Base-by-base conservation (phyloP, 768 basidiomycete species). In the Gloeophyllum trabeum region DNA sequence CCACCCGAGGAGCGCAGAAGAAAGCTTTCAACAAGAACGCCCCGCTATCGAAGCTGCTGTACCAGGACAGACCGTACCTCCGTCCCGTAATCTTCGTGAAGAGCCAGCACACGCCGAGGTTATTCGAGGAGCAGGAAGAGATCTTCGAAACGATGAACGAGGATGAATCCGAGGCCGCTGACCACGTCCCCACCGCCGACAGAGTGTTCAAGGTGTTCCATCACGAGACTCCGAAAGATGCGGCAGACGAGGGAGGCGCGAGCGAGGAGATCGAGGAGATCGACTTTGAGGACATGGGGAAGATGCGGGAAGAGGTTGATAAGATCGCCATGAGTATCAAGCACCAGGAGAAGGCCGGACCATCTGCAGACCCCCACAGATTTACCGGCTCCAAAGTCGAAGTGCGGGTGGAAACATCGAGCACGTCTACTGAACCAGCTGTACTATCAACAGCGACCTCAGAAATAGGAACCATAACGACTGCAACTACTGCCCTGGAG, bases 71-170 rank as follows among this genome's bases (percentile, higher is more conserved):
- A 22, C 83, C 81, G 1, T 61, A 76, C 0, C 63, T 88, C 14
- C 64, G 65, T n/a, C 86, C 85, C 0, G 62, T 90, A 48, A 60
- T 61, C 10, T 89, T 90, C 48, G 82, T 89, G 10, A 75, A 65
- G 14, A 75, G 81, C 0, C 63, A 67, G 7, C 40, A 68, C 34
- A 74, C 71, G 2, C 61, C 71, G 41, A 57, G 70, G 52, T 43
- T 69, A 64, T 61, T 89, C 74, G 47, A 58, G 25, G 40, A 66
- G 6, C 69, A 80, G 35, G 79, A 83, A 32, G 82, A 84, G 5
- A 58, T 85, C 12, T 54, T 84, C 23, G 59, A 76, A 48, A 61
- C 81, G 1, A 54, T 67, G 1, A 63, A 65, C 2, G 73, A 81
- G 46, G 63, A 72, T 24, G 76, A 62, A 18, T 71, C 73, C 30